Percentiles rank a stretch among this genome's conserved stretches.
phyloP scores from a whole-genome alignment of 345 rosid species.

The Salix caprea region DNA sequence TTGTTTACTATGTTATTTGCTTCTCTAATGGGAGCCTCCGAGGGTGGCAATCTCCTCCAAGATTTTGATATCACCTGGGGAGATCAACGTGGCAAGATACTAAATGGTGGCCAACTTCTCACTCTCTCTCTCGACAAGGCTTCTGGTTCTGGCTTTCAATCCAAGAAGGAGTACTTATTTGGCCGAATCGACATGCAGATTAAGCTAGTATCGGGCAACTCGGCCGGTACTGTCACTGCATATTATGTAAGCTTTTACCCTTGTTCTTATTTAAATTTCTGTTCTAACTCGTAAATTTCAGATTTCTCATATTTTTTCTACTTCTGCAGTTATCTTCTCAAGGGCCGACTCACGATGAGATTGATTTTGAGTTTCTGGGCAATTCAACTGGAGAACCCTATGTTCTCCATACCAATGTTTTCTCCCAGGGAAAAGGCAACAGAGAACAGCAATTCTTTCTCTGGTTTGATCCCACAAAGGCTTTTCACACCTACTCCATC shows the following conservation, averaged over 20 bases:
- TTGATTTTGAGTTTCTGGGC: slow-evolving; percentile 10
- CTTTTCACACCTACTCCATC: slow-evolving; percentile 12
- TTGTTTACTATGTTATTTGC: neutral
- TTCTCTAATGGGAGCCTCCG: neutral
- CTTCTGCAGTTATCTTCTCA: slow-evolving; percentile 3
- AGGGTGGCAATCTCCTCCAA: slow-evolving; percentile 4
- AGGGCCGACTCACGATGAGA: slow-evolving; percentile 13
- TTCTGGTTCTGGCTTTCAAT: slow-evolving; percentile 9
- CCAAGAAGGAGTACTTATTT: slow-evolving; percentile 9
- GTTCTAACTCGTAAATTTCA: neutral
- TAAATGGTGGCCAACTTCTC: slow-evolving; percentile 9
- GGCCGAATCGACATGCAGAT: slow-evolving; percentile 12
- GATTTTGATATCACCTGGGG: slow-evolving; percentile 14
- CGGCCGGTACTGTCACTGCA: slow-evolving; percentile 10
- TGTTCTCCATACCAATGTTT: slow-evolving; percentile 10
- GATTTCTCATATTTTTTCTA: neutral
- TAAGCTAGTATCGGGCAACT: slow-evolving; percentile 12
- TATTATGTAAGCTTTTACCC: neutral
- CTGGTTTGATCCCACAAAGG: slow-evolving; percentile 15
- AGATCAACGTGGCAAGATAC: slow-evolving; percentile 2
- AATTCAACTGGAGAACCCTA: slow-evolving; percentile 9
- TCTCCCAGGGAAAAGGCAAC: slow-evolving; percentile 2
- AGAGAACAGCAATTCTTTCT: slow-evolving; percentile 9
- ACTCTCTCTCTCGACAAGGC: neutral
- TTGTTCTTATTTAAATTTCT: neutral